These are phyloP conservation scores for Chlorella sp. DNA, from an alignment of 139 green algal genomes.

Conservation along the genomic window DNA sequence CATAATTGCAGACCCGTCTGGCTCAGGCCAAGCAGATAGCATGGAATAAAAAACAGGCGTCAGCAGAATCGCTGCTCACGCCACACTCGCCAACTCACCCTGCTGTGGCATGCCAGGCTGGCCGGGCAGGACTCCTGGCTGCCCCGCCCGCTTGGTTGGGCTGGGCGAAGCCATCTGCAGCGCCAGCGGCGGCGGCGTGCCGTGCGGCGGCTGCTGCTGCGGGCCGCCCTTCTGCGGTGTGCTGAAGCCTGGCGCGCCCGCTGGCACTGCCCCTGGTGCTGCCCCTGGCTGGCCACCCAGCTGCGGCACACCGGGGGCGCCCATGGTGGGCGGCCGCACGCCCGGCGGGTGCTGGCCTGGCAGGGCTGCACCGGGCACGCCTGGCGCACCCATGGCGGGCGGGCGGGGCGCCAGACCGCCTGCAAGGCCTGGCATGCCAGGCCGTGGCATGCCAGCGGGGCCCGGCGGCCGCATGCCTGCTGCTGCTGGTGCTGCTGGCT, in stretches of 20 bases:
- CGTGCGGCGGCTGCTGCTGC: constrained; percentile 10
- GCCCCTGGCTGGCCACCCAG: neutral
- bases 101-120: neutral
- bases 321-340: neutral
- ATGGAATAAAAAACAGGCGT: neutral
- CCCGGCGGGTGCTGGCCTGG: neutral
- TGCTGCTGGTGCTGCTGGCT: neutral
- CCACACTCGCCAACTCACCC: neutral
- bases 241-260: neutral
- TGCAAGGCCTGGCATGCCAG: neutral
- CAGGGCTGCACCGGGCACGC: neutral
- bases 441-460: neutral
- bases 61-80: neutral
- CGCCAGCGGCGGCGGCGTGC: constrained; percentile 20
- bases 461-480: neutral
- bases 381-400: neutral
- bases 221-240: constrained; percentile 31
- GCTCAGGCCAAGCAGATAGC: too few relatives aligned
- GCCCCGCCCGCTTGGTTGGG: constrained; percentile 1
- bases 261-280: too few relatives aligned
- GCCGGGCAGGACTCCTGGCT: neutral
- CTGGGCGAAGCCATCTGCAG: constrained; percentile 26
- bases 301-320: neutral
- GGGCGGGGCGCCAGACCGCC: constrained; percentile 1
- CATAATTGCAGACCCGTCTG: neutral